Conservation (phyloP, 1,284 basidiomycete genomes). For the Neolentinus lepideus region DNA sequence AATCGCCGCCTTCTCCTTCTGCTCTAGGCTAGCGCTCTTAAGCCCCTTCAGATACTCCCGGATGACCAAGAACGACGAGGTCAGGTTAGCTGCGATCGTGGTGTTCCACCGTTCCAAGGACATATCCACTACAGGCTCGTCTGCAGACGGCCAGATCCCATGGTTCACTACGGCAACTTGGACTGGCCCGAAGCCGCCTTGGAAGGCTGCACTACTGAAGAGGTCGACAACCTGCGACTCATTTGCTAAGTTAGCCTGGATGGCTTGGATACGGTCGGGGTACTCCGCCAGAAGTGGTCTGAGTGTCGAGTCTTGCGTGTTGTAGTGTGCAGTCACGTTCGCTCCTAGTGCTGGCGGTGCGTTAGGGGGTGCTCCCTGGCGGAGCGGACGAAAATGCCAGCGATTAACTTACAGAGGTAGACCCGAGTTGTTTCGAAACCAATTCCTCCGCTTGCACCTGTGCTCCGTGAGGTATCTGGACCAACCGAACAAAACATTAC, state of each 20-base stretch:
- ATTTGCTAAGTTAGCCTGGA: conserved; percentile 51
- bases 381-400: background rate
- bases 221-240: conserved; percentile 45
- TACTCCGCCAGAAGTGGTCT: conserved; percentile 32
- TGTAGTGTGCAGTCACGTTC: conserved; percentile 68
- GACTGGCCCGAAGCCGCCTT: conserved; percentile 37
- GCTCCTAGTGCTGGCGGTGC: conserved; percentile 51
- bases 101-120: conserved; percentile 56
- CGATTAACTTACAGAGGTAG: conserved; percentile 39
- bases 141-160: conserved; percentile 41
- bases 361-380: too few relatives aligned
- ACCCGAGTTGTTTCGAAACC: conserved; percentile 21
- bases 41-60: conserved; percentile 52
- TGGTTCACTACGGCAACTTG: conserved; percentile 63
- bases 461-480: background rate
- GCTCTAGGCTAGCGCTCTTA: conserved; percentile 27
- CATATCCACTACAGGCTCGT: conserved; percentile 52
- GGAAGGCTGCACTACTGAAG: conserved; percentile 28
- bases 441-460: conserved; percentile 32
- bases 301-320: conserved; percentile 42
- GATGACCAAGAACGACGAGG: conserved; percentile 59
- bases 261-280: conserved; percentile 27
- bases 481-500: background rate
- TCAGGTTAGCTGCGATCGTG: conserved; percentile 59
- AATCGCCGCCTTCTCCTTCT: conserved; percentile 49